phyloP scores from a whole-genome alignment of 2,329 filamentous ascomycete species.

The Davidsoniella eucalypti region DNA sequence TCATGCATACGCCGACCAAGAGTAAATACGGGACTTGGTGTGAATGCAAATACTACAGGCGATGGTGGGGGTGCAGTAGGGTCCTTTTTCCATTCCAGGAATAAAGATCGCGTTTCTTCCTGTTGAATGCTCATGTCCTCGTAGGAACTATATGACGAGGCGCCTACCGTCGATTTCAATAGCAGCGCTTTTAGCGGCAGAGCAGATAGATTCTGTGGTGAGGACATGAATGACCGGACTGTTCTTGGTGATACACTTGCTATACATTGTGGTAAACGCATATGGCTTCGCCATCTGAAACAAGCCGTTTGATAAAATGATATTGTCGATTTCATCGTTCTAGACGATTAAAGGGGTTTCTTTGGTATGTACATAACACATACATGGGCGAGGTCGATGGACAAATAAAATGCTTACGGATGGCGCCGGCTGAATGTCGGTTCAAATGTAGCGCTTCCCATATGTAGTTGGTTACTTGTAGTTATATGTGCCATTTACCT shows the following conservation, averaged over 20 bases:
- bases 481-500: too few species aligned
- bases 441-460: too few species aligned
- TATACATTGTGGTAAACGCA: too few species aligned
- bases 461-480: too few species aligned
- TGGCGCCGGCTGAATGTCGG: not conserved
- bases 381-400: too few species aligned
- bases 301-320: too few species aligned
- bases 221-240: not conserved
- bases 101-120: slow-evolving; percentile 20
- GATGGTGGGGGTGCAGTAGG: slow-evolving; percentile 25
- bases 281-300: too few species aligned
- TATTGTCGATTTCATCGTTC: too few species aligned
- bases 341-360: too few species aligned
- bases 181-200: not conserved
- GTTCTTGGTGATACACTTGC: not conserved
- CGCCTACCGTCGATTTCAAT: not conserved
- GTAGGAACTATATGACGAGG: not conserved
- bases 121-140: slow-evolving; percentile 1
- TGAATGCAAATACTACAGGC: slow-evolving; percentile 67
- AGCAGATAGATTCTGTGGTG: not conserved
- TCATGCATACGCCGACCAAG: slow-evolving; percentile 63
- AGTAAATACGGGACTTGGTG: slow-evolving; percentile 71
- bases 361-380: too few species aligned
- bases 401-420: too few species aligned
- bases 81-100: slow-evolving; percentile 22